phyloP scores from a whole-genome alignment of 495 filamentous ascomycete species.

The Xylaria flabelliformis region DNA sequence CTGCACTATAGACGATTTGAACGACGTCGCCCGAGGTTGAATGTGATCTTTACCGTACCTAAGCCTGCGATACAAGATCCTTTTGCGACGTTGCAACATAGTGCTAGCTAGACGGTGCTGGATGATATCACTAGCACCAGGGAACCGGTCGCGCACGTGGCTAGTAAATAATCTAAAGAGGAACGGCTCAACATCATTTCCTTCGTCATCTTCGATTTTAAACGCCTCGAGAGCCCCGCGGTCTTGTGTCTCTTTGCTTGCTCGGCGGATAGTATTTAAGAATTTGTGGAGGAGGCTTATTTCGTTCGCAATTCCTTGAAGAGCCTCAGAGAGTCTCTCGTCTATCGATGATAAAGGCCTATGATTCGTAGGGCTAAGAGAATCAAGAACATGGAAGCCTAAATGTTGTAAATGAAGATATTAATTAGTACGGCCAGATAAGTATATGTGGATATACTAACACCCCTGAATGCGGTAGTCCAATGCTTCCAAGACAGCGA shows the following conservation, averaged over 20 bases:
- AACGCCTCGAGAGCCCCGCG: background rate
- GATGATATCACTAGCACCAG: background rate
- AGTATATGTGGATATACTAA: background rate
- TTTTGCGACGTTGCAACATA: background rate
- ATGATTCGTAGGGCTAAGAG: background rate
- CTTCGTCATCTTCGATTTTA: slow-evolving; percentile 2
- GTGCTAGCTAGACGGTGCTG: slow-evolving; percentile 1
- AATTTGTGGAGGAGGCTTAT: slow-evolving; percentile 11
- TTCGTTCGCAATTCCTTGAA: background rate
- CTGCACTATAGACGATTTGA: background rate
- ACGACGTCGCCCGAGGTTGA: background rate
- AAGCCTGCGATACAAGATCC: background rate
- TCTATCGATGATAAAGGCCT: background rate
- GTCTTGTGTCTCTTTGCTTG: slow-evolving; percentile 1
- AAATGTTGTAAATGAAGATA: too few species aligned
- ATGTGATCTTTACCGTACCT: background rate
- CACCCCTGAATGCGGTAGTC: background rate
- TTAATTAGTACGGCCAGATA: too few species aligned
- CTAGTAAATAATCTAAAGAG: background rate
- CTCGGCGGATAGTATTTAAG: background rate
- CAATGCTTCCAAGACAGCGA: slow-evolving; percentile 7
- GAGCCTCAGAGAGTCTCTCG: background rate
- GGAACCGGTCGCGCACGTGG: slow-evolving; percentile 1
- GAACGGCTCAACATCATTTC: background rate
- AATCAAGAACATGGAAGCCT: background rate